Percentiles rank a stretch among this genome's conserved stretches.
Evolutionary conservation across 1,284 basidiomycete genomes (phyloP).

Genomic region (Dichomitus squalens): DNA sequence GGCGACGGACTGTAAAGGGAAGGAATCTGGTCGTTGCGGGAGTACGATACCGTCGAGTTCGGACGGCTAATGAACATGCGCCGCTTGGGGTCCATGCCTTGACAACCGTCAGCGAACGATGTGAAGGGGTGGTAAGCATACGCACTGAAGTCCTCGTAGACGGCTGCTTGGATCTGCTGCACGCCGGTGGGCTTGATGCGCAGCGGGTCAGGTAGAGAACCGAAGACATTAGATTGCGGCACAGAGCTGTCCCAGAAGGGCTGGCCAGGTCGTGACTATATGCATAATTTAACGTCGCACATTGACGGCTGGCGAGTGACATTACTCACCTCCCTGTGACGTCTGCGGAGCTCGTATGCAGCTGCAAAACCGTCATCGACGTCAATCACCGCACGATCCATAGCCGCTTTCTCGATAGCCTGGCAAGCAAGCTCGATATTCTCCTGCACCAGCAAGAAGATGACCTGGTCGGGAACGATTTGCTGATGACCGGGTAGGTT

Average conservation of each 20-base stretch:
- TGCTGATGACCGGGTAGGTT: constrained; percentile 34
- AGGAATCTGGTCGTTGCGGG: constrained; percentile 46
- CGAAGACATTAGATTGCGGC: constrained; percentile 74
- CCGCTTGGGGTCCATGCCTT: constrained; percentile 58
- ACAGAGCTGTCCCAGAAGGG: constrained; percentile 87
- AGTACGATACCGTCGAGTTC: constrained; percentile 61
- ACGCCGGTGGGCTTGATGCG: constrained; percentile 86
- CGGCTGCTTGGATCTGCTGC: constrained; percentile 79
- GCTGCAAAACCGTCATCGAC: constrained; percentile 89
- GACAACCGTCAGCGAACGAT: constrained; percentile 2
- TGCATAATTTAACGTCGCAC: not conserved
- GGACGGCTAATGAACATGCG: constrained; percentile 60
- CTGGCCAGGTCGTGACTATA: constrained; percentile 65
- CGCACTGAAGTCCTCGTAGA: constrained; percentile 95
- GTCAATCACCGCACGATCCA: constrained; percentile 95
- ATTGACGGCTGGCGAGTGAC: not conserved
- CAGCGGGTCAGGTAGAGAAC: constrained; percentile 87
- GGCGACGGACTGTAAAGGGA: constrained; percentile 55
- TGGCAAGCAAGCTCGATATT: constrained; percentile 95
- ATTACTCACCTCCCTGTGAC: constrained; percentile 79
- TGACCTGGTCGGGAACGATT: constrained; percentile 69
- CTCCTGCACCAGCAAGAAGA: constrained; percentile 86
- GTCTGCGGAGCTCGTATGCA: constrained; percentile 84
- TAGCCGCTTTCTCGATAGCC: constrained; percentile 96
- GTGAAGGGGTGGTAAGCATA: not conserved